Conservation (phyloP, 495 filamentous ascomycete species). For the Penicillium paxilli region DNA sequence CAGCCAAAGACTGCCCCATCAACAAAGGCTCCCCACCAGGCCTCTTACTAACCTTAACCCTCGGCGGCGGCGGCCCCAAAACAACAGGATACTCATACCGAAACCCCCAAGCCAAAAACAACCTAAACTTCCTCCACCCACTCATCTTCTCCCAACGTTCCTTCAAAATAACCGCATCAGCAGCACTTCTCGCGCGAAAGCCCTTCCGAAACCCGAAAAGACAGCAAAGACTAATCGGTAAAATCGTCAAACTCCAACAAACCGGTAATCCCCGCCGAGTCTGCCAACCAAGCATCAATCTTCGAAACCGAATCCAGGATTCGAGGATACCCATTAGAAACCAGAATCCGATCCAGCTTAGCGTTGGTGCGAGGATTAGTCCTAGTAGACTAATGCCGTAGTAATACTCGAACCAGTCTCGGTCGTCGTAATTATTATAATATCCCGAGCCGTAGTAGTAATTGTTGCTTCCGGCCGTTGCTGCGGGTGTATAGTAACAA, state of each 20-base stretch:
- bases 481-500: conserved; percentile 2
- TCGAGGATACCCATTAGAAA: conserved; percentile 51
- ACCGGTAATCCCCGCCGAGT: conserved; percentile 49
- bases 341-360: conserved; percentile 41
- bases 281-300: conserved; percentile 50
- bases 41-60: conserved; percentile 25
- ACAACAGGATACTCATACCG: conserved; percentile 45
- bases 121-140: conserved; percentile 33
- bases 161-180: conserved; percentile 41
- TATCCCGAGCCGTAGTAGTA: conserved; percentile 11
- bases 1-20: background rate
- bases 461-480: conserved; percentile 1
- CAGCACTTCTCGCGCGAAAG: conserved; percentile 34
- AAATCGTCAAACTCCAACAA: conserved; percentile 39
- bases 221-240: conserved; percentile 39
- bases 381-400: conserved; percentile 31
- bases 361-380: conserved; percentile 36
- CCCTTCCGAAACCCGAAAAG: conserved; percentile 41
- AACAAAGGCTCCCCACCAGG: conserved; percentile 10
- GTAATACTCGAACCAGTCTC: conserved; percentile 15
- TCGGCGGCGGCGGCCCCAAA: conserved; percentile 31
- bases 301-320: conserved; percentile 50
- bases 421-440: conserved; percentile 18
- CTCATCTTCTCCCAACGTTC: conserved; percentile 44
- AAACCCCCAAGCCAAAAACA: conserved; percentile 55